phyloP scores from a whole-genome alignment of 495 filamentous ascomycete species.

The Penicillium herquei region DNA sequence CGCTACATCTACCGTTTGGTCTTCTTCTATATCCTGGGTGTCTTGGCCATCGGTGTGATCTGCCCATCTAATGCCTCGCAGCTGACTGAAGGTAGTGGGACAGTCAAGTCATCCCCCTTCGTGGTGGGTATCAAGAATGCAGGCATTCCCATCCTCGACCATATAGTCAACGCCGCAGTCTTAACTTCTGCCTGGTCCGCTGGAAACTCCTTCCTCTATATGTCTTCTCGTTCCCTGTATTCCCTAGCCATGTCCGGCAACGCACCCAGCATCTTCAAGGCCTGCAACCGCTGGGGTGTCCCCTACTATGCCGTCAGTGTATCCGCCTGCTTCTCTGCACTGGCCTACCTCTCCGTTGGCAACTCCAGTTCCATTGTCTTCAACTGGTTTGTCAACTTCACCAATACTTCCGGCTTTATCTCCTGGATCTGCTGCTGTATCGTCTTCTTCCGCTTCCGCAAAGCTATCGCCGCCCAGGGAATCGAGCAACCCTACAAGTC shows the following conservation, averaged over 20 bases:
- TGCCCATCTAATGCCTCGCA: conserved; percentile 48
- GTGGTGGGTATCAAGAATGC: conserved; percentile 61
- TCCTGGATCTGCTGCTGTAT: conserved; percentile 61
- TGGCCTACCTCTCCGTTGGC: conserved; percentile 38
- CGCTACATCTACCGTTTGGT: conserved; percentile 84
- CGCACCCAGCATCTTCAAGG: conserved; percentile 47
- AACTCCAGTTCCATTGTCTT: conserved; percentile 38
- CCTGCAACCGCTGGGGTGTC: conserved; percentile 50
- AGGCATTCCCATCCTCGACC: conserved; percentile 62
- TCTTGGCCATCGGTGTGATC: conserved; percentile 57
- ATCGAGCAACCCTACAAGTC: conserved; percentile 55
- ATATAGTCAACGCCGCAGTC: conserved; percentile 77
- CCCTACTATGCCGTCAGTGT: conserved; percentile 44
- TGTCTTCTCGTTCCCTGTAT: conserved; percentile 67
- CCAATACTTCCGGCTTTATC: conserved; percentile 59
- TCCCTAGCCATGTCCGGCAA: conserved; percentile 53
- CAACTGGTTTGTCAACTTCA: conserved; percentile 60
- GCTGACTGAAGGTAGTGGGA: conserved; percentile 52
- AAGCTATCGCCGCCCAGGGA: conserved; percentile 49
- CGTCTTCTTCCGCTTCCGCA: conserved; percentile 59
- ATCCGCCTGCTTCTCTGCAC: conserved; percentile 31
- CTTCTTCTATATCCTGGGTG: conserved; percentile 71
- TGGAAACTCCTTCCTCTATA: conserved; percentile 80
- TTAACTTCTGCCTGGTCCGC: conserved; percentile 68
- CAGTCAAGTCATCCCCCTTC: conserved; percentile 55